Base-by-base conservation (phyloP, 345 rosid genomes). In the Eucalyptus curtisii region DNA sequence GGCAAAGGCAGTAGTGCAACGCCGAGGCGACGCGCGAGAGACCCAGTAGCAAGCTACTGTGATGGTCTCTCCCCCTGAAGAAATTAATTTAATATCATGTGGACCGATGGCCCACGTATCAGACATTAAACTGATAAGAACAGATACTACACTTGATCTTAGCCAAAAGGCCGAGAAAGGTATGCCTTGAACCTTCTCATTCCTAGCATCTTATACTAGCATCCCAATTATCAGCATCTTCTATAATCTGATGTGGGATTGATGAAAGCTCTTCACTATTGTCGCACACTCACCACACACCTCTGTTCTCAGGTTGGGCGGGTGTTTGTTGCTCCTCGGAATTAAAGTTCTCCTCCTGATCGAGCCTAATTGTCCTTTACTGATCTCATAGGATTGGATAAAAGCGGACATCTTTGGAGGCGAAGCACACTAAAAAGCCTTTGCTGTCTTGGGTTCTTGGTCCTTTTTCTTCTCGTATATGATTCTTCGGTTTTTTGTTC, bases 111-210 rank as follows among this genome's bases (percentile, higher is more conserved):
- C 88, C 42, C 90, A 90, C 92, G 80, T 88, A 89, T 94, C 93
- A 90, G 88, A 93, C 90, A 94, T 93, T 94, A 92, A 93, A 93
- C 92, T 91, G 92, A 92, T 92, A 94, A 93, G 90, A 92, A 90
- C 91, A 91, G 92, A 93, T 93, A 93, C 92, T 92, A 91, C 93
- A 90, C 93, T 92, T 93, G 93, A 93, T 92, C 94, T 92, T 92
- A 93, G 93, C 95, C 92, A 92, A 92, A 92, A 93, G 95, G 93
- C 95, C 93, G 93, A 94, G 93, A 92, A 94, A 92, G 93, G 3
- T 49, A 48, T 48, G 49, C 15, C 13, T 48, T 4, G 15, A 13
- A 2, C 15, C 2, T 0, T 4, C 53, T 49, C 53, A 49, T 49
- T 16, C 8, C 3, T 16, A 2, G 20, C 1, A 16, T 49, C 53